A percentile compares a stretch with the other conserved stretches of the same genome.
phyloP scores from a whole-genome alignment of 352 stramenopile genomes.

The Elongisporangium prolatum region DNA sequence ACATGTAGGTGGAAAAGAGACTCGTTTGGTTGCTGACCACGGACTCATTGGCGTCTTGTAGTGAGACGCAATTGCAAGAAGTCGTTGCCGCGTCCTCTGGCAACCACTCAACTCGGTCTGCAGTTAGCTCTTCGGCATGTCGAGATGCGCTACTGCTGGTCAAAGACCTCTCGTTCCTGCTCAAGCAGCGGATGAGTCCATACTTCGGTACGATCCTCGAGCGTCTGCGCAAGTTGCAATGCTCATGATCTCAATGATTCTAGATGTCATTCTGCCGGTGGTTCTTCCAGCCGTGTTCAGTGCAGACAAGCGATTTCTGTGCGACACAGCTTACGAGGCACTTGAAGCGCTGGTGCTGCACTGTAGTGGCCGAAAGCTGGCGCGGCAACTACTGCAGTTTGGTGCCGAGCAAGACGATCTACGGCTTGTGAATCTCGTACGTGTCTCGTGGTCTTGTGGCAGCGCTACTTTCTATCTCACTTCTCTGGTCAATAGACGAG shows the following conservation, averaged over 20 bases:
- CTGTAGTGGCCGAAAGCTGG: constrained; percentile 40
- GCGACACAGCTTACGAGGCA: constrained; percentile 52
- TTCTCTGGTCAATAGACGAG: constrained; percentile 26
- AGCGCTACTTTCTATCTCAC: background rate
- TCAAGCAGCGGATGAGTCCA: constrained; percentile 34
- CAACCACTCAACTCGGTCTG: constrained; percentile 1
- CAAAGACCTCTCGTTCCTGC: constrained; percentile 57
- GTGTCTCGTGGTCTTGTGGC: constrained; percentile 1
- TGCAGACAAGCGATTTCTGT: constrained; percentile 53
- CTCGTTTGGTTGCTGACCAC: background rate
- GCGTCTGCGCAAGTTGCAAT: background rate
- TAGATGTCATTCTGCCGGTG: constrained; percentile 42
- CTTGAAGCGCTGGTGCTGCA: constrained; percentile 47
- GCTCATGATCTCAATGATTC: background rate
- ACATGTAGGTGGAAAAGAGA: constrained; percentile 33
- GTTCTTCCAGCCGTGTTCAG: constrained; percentile 42
- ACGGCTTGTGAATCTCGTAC: constrained; percentile 49
- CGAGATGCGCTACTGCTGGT: constrained; percentile 40
- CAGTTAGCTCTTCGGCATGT: constrained; percentile 8
- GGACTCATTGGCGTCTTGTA: constrained; percentile 3
- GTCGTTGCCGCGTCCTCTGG: constrained; percentile 6
- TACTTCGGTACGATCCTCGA: constrained; percentile 33
- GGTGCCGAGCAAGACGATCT: constrained; percentile 27
- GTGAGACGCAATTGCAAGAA: constrained; percentile 19
- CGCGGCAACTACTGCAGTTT: constrained; percentile 29